These are phyloP conservation scores for Melanopsichium pennsylvanicum DNA, from an alignment of 1,284 basidiomycete genomes.

Conservation along the genomic window DNA sequence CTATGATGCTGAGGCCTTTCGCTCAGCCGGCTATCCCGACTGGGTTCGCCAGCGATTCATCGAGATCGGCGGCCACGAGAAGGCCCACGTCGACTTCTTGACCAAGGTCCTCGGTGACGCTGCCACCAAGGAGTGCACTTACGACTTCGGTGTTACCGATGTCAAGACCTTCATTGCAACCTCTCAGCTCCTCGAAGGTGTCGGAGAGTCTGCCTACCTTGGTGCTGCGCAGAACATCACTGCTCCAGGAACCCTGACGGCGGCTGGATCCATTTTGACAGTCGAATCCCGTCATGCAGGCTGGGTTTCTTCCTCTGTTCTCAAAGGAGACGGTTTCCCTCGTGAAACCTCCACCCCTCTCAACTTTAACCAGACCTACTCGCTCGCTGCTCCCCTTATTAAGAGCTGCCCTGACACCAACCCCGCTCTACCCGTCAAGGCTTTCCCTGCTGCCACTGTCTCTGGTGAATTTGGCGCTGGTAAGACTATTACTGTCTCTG, in stretches of 20 bases:
- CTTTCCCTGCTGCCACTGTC: constrained; percentile 67
- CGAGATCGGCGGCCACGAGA: constrained; percentile 69
- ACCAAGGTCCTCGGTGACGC: constrained; percentile 71
- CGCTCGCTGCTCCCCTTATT: constrained; percentile 67
- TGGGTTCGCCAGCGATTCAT: constrained; percentile 69
- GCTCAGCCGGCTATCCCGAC: constrained; percentile 69
- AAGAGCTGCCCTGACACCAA: constrained; percentile 70
- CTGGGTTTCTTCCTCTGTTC: constrained; percentile 50
- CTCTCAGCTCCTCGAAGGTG: constrained; percentile 72
- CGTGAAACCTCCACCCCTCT: constrained; percentile 69
- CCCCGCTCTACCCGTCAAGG: constrained; percentile 67
- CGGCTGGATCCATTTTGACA: constrained; percentile 55
- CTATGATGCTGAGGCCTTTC: constrained; percentile 69
- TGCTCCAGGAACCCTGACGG: constrained; percentile 45
- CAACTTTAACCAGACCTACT: constrained; percentile 66
- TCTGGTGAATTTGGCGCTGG: constrained; percentile 39
- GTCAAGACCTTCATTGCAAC: constrained; percentile 70
- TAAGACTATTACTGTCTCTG: constrained; percentile 62
- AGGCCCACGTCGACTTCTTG: constrained; percentile 70
- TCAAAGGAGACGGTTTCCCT: constrained; percentile 46
- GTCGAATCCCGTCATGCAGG: constrained; percentile 50
- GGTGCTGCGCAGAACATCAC: constrained; percentile 70
- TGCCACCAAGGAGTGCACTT: constrained; percentile 71
- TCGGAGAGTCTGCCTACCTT: constrained; percentile 71
- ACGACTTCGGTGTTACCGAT: constrained; percentile 70